Conservation (phyloP, 306 rosid species). For the Chamaecrista fasciculata region DNA sequence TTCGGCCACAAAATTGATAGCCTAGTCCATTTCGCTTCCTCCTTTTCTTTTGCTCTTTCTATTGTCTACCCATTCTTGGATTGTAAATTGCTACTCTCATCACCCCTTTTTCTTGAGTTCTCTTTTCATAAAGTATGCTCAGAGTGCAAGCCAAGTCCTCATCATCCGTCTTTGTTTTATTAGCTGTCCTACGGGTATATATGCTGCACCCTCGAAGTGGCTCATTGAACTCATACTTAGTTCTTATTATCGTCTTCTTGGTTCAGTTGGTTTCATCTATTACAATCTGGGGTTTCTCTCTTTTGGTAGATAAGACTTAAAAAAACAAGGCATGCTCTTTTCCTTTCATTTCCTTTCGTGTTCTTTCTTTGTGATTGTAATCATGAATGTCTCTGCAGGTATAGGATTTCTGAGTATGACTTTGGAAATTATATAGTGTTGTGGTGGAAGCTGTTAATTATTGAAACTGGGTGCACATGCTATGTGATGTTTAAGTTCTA, state of each 20-base stretch:
- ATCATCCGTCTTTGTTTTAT: conserved; percentile 30
- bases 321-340: conserved; percentile 30
- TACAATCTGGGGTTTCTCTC: conserved; percentile 12
- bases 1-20: conserved; percentile 51
- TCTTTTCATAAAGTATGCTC: background rate
- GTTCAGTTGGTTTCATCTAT: conserved; percentile 20
- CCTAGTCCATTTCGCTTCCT: conserved; percentile 6
- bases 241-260: conserved; percentile 13
- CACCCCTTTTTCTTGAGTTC: background rate
- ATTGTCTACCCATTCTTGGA: background rate
- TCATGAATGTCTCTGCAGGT: background rate
- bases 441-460: background rate
- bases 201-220: background rate
- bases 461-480: background rate
- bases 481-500: background rate
- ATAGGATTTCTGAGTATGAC: background rate
- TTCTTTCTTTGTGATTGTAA: background rate
- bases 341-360: background rate
- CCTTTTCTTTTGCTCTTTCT: background rate
- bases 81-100: conserved; percentile 3
- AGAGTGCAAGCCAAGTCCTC: conserved; percentile 6
- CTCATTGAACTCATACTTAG: conserved; percentile 1
- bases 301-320: background rate
- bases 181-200: background rate
- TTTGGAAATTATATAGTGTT: background rate